phyloP scores from a whole-genome alignment of 257 asterid species.

The Dorcoceras hygrometricum region DNA sequence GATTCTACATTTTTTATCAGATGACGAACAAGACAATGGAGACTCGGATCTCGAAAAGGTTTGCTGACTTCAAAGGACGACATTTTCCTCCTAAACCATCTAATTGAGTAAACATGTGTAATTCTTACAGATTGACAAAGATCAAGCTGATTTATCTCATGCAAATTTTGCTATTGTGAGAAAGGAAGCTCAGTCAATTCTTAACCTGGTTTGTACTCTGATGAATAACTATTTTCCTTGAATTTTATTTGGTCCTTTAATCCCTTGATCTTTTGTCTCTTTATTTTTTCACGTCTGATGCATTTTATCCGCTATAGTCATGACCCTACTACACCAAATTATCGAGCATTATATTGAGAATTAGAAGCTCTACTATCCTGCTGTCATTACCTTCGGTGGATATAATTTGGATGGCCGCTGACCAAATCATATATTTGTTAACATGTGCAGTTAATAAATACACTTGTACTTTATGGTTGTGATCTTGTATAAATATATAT shows the following conservation, averaged over 20 bases:
- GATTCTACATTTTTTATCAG: conserved; percentile 67
- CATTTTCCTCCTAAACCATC: conserved; percentile 6
- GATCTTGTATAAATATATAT: neutral
- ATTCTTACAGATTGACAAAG: conserved; percentile 67
- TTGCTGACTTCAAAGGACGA: conserved; percentile 23
- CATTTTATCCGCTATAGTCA: conserved; percentile 6
- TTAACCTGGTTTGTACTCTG: conserved; percentile 65
- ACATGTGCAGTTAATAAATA: neutral
- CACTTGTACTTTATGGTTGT: neutral
- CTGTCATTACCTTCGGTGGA: conserved; percentile 1
- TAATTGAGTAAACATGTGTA: conserved; percentile 18
- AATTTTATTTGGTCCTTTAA: neutral
- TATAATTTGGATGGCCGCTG: neutral
- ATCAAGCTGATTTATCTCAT: conserved; percentile 78
- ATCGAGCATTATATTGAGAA: neutral
- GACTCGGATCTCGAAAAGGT: conserved; percentile 86
- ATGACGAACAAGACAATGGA: conserved; percentile 71
- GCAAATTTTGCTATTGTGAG: conserved; percentile 70
- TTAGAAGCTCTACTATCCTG: conserved; percentile 1
- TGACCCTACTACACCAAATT: neutral
- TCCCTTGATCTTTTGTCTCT: conserved; percentile 1
- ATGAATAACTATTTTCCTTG: conserved; percentile 3
- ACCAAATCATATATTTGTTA: neutral
- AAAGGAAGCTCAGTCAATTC: conserved; percentile 80
- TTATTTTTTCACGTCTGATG: conserved; percentile 11